Base-by-base conservation (phyloP, 2,329 filamentous ascomycete species). In the Penicillium sp. region DNA sequence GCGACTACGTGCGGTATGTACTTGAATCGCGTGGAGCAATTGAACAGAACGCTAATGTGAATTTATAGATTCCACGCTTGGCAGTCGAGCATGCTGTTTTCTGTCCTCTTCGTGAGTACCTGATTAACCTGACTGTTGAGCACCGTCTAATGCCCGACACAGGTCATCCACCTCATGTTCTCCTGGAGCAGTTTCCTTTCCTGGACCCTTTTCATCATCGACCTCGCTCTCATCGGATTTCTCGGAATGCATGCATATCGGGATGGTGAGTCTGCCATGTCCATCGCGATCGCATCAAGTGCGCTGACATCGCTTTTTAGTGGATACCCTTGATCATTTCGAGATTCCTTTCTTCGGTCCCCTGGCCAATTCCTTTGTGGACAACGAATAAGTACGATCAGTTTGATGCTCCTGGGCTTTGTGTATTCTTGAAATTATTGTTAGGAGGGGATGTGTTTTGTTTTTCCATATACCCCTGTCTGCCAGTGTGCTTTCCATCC, bases 71-170 rank as follows among this genome's bases (percentile, higher is more conserved):
- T 97, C 63, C 94, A 99, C 72, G 94, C 94, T 7, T 99, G 94
- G 92, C 94, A 99, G 74, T 89, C 88, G 6, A 86, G 87, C 57
- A 78, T 96, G 64, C 73, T 95, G 3, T 96, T 96, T 70, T 87
- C 89, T 0, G 82, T 82, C 44, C 69, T 84, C 35, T 83, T 84
- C 61, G 78, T 82, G 64, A 63, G 76, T 69, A 41, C 18, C 36
- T 24, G 24, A 38, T 20, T 27, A 31, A 13, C 7, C 39, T 25
- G 11, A 16, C n/a, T 40, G 24, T 33, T 20, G 16, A 27, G 20
- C 22, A 41, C 20, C 14, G 30, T 33, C 56, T 63, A 42, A 58
- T 43, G 4, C 10, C 8, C 14, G 30, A 66, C 84, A 51, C 83
- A 92, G 72, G 73, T 95, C 46, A 61, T 96, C 22, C 92, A 97